Conservation (phyloP, 306 rosid species). For the Lathyrus tuberosus region DNA sequence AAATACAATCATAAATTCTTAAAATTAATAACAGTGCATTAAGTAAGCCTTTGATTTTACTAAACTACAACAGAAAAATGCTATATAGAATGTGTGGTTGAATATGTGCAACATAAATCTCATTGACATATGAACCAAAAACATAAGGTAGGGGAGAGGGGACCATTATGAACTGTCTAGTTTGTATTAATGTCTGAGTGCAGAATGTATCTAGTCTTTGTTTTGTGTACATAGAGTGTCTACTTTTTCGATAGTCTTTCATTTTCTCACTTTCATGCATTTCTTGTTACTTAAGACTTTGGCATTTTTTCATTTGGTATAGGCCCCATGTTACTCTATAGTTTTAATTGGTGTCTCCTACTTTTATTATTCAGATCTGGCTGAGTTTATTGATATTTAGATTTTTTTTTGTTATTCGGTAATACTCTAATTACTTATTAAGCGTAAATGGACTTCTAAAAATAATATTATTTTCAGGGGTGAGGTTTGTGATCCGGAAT, state of each 20-base stretch:
- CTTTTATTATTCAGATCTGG: background rate
- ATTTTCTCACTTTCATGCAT: constrained; percentile 29
- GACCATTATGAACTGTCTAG: constrained; percentile 24
- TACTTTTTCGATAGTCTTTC: constrained; percentile 18
- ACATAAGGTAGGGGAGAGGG: constrained; percentile 17
- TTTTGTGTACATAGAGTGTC: constrained; percentile 8
- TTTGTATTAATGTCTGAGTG: constrained; percentile 24
- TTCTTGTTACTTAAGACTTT: background rate
- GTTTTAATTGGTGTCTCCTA: background rate
- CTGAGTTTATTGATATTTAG: background rate
- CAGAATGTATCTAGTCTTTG: constrained; percentile 22
- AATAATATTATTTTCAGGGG: too few relatives aligned
- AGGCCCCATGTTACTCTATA: background rate
- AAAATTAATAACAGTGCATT: too few relatives aligned
- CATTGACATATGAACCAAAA: background rate
- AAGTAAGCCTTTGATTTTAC: too few relatives aligned
- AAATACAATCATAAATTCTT: too few relatives aligned
- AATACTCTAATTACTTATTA: too few relatives aligned
- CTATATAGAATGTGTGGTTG: too few relatives aligned
- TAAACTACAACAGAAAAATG: too few relatives aligned
- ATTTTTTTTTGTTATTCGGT: background rate
- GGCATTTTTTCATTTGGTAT: background rate
- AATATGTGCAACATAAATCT: too few relatives aligned
- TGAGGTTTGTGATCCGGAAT: too few relatives aligned
- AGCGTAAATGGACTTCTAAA: too few relatives aligned